Conservation (phyloP, 2,329 filamentous ascomycete genomes). For the Sporothrix sp. region DNA sequence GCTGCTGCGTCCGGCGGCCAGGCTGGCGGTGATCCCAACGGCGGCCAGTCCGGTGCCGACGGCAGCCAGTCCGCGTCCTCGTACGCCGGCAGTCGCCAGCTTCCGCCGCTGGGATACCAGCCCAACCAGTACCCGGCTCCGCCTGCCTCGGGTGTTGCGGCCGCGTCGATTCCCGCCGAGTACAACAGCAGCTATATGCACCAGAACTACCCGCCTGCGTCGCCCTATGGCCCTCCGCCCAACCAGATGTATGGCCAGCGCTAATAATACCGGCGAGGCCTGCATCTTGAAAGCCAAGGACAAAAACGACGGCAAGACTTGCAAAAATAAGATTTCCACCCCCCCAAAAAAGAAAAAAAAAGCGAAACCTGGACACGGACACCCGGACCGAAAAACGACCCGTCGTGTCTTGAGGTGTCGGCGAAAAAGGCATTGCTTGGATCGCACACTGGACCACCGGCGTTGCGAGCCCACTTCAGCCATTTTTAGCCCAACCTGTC, state of each 20-base stretch:
- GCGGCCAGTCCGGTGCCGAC: constrained; percentile 38
- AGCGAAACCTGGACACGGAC: too few relatives aligned
- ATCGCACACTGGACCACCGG: too few relatives aligned
- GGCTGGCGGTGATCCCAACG: constrained; percentile 38
- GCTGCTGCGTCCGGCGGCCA: constrained; percentile 45
- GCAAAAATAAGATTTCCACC: too few relatives aligned
- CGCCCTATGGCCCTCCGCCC: constrained; percentile 47
- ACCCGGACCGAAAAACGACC: too few relatives aligned
- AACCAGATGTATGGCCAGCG: constrained; percentile 51
- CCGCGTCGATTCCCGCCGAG: constrained; percentile 45
- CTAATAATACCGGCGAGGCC: constrained; percentile 1
- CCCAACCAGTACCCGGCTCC: constrained; percentile 58
- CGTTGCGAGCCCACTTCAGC: background rate
- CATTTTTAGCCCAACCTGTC: too few relatives aligned
- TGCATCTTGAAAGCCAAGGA: too few relatives aligned
- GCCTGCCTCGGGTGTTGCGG: constrained; percentile 42
- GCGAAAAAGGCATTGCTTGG: too few relatives aligned
- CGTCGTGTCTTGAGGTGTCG: too few relatives aligned
- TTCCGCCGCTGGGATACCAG: constrained; percentile 69
- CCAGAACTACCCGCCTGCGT: constrained; percentile 47
- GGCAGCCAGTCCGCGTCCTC: constrained; percentile 46
- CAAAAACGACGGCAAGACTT: too few relatives aligned
- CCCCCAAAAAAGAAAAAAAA: too few relatives aligned
- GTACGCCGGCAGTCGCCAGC: constrained; percentile 52
- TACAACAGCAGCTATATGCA: constrained; percentile 48